A percentile compares a stretch with the other conserved stretches of the same genome.
Evolutionary conservation across 345 rosid genomes (phyloP).

Genomic region (Eucalyptus rudis): DNA sequence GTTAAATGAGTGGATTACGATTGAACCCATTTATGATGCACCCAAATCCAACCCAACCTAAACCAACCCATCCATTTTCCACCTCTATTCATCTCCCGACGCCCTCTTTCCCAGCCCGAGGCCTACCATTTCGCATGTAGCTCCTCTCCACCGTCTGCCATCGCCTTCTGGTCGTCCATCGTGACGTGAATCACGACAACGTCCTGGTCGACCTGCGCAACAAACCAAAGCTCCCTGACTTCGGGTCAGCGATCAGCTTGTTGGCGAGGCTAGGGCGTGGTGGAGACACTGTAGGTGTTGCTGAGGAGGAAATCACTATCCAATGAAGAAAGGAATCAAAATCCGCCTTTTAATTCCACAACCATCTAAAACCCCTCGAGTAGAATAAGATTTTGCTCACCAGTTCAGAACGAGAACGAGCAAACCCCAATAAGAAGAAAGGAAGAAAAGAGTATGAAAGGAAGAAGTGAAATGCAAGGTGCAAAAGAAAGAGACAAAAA

Average conservation of each 20-base stretch:
- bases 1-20: too few relatives aligned
- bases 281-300: constrained; percentile 81
- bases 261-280: constrained; percentile 13
- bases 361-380: neutral
- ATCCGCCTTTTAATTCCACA: neutral
- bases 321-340: neutral
- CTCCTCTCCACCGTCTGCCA: constrained; percentile 59
- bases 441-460: neutral
- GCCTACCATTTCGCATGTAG: constrained; percentile 26
- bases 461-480: neutral
- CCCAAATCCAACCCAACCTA: too few relatives aligned
- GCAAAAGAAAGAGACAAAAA: neutral
- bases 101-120: constrained; percentile 20
- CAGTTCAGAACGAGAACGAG: too few relatives aligned
- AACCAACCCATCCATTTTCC: too few relatives aligned
- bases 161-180: constrained; percentile 45
- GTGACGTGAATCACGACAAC: constrained; percentile 78
- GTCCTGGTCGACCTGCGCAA: constrained; percentile 56
- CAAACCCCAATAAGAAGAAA: neutral
- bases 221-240: constrained; percentile 62
- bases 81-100: neutral
- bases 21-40: too few relatives aligned
- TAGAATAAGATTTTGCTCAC: neutral
- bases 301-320: constrained; percentile 14
- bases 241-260: constrained; percentile 56